phyloP scores from a whole-genome alignment of 1,284 basidiomycete species.

The Erythrobasidium hasegawianum region DNA sequence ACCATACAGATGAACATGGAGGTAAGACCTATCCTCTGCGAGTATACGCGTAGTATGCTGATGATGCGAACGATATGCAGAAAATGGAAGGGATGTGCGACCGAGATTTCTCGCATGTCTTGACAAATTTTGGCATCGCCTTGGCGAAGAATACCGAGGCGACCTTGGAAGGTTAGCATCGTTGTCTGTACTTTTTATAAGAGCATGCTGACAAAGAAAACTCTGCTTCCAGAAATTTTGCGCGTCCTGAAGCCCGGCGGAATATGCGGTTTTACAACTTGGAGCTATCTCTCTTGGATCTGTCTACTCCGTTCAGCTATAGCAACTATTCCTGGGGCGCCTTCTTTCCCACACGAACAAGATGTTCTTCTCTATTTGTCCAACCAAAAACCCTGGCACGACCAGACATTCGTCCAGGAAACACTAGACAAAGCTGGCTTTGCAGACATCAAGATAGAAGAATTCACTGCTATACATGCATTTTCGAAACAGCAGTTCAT shows the following conservation, averaged over 20 bases:
- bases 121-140: constrained; percentile 29
- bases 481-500: not conserved
- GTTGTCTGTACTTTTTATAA: no score
- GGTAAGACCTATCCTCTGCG: not conserved
- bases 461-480: not conserved
- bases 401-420: not conserved
- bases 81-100: constrained; percentile 23
- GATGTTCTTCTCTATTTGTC: not conserved
- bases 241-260: constrained; percentile 24
- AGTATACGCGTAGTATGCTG: not conserved
- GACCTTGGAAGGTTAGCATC: constrained; percentile 20
- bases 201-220: no score
- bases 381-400: not conserved
- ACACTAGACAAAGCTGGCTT: not conserved
- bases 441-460: not conserved
- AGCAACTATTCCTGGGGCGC: not conserved
- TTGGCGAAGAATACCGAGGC: constrained; percentile 20
- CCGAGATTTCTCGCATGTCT: constrained; percentile 8
- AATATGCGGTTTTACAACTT: constrained; percentile 24
- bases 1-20: constrained; percentile 25
- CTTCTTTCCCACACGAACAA: not conserved
- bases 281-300: constrained; percentile 29
- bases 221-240: constrained; percentile 7
- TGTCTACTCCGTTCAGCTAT: constrained; percentile 15
- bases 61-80: not conserved